A percentile compares a stretch with the other conserved stretches of the same genome.
Evolutionary conservation across 352 stramenopile genomes (phyloP).

Genomic region (Halophytophthora batemanensis): DNA sequence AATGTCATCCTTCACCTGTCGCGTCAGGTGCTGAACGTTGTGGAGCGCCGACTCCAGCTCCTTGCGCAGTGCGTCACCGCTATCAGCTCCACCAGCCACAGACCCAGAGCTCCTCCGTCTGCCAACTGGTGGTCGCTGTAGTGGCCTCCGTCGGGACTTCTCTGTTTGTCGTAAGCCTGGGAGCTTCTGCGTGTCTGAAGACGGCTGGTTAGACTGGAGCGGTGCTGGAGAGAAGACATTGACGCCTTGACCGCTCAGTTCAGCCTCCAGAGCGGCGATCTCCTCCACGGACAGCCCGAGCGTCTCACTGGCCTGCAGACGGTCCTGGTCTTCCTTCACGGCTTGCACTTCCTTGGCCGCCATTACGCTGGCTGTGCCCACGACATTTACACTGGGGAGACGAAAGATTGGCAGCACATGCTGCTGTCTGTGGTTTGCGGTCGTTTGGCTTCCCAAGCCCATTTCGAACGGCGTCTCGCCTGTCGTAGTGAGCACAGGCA

Average conservation of each 20-base stretch:
- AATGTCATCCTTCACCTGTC: slow-evolving; percentile 74
- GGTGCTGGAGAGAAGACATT: background rate
- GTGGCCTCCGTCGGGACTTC: slow-evolving; percentile 9
- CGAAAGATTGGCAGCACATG: slow-evolving; percentile 68
- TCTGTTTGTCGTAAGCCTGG: slow-evolving; percentile 8
- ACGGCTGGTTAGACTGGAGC: slow-evolving; percentile 5
- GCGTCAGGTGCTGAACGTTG: slow-evolving; percentile 65
- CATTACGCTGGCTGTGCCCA: slow-evolving; percentile 32
- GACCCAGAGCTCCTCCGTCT: slow-evolving; percentile 10
- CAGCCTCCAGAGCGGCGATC: slow-evolving; percentile 58
- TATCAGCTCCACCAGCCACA: background rate
- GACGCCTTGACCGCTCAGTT: slow-evolving; percentile 30
- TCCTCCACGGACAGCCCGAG: slow-evolving; percentile 65
- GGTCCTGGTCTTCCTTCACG: slow-evolving; percentile 48
- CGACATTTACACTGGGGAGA: slow-evolving; percentile 56
- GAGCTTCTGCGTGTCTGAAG: slow-evolving; percentile 15
- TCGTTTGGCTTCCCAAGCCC: slow-evolving; percentile 31
- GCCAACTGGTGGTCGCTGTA: slow-evolving; percentile 2
- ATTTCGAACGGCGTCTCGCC: slow-evolving; percentile 77
- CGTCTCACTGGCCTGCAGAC: slow-evolving; percentile 58
- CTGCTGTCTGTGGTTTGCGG: slow-evolving; percentile 12
- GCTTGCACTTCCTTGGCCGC: slow-evolving; percentile 37
- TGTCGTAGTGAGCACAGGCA: slow-evolving; percentile 65
- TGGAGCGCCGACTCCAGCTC: slow-evolving; percentile 57
- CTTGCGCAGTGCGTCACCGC: slow-evolving; percentile 33